Evolutionary conservation across 192 early-diverging fungal species (phyloP), one percentile per base, ranked within the genome.

Genomic region (Coemansia sp.): DNA sequence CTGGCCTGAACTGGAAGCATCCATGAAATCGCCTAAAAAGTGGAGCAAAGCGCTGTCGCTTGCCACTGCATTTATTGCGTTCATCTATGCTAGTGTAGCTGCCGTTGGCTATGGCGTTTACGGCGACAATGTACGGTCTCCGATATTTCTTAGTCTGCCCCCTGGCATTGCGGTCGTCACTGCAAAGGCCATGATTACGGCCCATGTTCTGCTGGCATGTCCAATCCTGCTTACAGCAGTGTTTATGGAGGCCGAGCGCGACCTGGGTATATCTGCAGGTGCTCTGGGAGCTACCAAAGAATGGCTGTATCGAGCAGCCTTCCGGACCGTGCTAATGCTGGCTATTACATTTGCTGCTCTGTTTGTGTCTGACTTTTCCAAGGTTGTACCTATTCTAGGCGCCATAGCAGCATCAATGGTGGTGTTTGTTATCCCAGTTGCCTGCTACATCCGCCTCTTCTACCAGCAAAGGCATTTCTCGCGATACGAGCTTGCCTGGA

Each of bases 351-450:
- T 73, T n/a, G 68, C 87, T 53, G 86, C 88, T 8, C 69, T 86
- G 57, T 64, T 81, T 23, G 80, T 92, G 5, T 88, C 91, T 6
- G 90, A 85, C 76, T 93, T 94, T 80, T 82, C 81, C 46, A 83
- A 88, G 57, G 75, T 91, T 19, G 80, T 93, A 80, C 84, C 84
- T 3, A 74, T 94, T n/a, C 53, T 94, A n/a, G 92, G 92, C 28
- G 88, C 91, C 7, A 51, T 92, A 7, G 80, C 86, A 21, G 90
- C 84, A 55, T 87, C 81, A 48, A 60, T 82, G 50, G 78, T 90
- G n/a, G 88, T 91, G 57, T 94, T 94, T 70, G 81, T 93, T 20
- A 80, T 93, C 43, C 92, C 92, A 6, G 80, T 90, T 23, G 51
- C 88, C 12, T 91, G 83, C 67, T 88, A 94, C 63, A 59, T 88